Conservation (phyloP, 768 basidiomycete species). For the Panaeolus cyanescens region DNA sequence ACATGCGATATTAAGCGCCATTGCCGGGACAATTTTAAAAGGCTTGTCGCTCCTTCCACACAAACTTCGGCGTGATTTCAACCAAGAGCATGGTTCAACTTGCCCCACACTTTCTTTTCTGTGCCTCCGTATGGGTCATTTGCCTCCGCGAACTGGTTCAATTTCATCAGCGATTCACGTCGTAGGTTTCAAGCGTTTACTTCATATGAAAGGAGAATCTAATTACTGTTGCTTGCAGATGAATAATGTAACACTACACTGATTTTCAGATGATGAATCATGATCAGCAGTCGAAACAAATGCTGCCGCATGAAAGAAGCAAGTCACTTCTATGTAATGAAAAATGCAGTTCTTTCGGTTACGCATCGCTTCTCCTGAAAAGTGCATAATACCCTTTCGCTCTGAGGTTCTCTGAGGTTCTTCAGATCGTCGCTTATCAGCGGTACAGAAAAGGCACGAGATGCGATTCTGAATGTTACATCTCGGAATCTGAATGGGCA, state of each 20-base stretch:
- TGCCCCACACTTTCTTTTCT: not conserved
- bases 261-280: not conserved
- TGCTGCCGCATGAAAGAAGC: not conserved
- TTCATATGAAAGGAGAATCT: too few species aligned
- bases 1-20: not conserved
- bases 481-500: not conserved
- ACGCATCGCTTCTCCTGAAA: too few species aligned
- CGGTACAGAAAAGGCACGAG: not conserved
- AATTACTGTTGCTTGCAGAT: too few species aligned
- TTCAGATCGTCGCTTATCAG: not conserved
- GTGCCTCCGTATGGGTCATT: not conserved
- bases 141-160: too few species aligned
- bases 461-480: not conserved
- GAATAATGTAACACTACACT: too few species aligned
- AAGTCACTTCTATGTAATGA: too few species aligned
- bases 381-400: too few species aligned
- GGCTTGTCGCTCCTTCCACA: not conserved
- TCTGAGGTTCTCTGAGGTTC: too few species aligned
- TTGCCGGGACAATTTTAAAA: not conserved
- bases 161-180: too few species aligned
- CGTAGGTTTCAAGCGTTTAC: too few species aligned
- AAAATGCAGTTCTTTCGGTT: not conserved
- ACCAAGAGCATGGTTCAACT: not conserved
- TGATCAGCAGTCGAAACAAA: not conserved
- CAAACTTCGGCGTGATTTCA: not conserved